Base-by-base conservation (phyloP, 148 eudicot species). In the Rhododendron ferrugineum region DNA sequence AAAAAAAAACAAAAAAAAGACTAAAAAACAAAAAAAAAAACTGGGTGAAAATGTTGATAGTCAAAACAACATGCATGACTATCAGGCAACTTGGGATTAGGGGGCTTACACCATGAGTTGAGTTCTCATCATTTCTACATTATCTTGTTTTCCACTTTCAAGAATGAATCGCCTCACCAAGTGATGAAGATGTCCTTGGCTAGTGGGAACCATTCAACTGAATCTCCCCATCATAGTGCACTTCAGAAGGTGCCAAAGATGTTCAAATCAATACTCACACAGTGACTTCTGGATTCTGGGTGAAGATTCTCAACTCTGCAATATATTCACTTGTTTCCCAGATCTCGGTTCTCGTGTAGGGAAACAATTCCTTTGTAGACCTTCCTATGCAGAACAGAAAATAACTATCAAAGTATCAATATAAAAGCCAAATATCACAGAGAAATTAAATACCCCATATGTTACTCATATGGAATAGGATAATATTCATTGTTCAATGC, bases 291-390 rank as follows among this genome's bases (percentile, higher is more conserved):
- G 44, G 44, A 95, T 3, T 93, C 98, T 11, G 98, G 95, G 70
- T 93, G 97, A 86, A 96, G 94, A 90, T 96, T 49, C 13, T 96
- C 79, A 94, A 54, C 87, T 94, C 97, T 28, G 98, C 97, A 79
- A 94, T 46, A 85, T 93, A 94, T 87, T 94, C 99, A 26, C 97
- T 95, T 4, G 94, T 28, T 68, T 26, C 74, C 74, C 74, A 26
- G 34, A 28, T 28, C 74, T 13, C 36, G 26, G 16, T 40, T 40
- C 44, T 40, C 6, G 1, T 40, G 16, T 30, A 11, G 36, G 3
- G 32, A 68, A 68, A 68, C 36, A 30, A 30, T 68, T 68, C 26
- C 5, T 30, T 68, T 30, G 74, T 68, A 26, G 16, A 68, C 74
- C 15, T 68, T 13, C 74, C 36, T 30, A 9, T 3, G 9, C 3